A percentile compares a stretch with the other conserved stretches of the same genome.
Conservation (phyloP, 78 protist genomes). For the Dictyostelium citrinum region DNA sequence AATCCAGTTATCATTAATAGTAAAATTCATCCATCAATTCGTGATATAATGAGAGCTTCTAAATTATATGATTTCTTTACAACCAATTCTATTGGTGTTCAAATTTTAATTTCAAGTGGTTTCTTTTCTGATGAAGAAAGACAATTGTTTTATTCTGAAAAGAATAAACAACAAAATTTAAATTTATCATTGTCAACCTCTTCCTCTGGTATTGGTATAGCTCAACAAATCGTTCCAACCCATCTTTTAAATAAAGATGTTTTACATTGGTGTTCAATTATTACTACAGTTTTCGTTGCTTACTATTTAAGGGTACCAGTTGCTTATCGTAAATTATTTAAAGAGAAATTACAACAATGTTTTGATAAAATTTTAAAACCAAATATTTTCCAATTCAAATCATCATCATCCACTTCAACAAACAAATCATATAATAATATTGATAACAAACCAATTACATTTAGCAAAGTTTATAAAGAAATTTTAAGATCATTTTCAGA, state of each 20-base stretch:
- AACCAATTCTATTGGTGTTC: constrained; percentile 23
- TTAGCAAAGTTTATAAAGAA: constrained; percentile 7
- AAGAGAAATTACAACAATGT: background rate
- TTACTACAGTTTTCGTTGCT: background rate
- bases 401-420: background rate
- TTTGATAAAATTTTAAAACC: background rate
- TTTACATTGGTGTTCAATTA: constrained; percentile 30
- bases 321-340: background rate
- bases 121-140: constrained; percentile 19
- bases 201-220: background rate
- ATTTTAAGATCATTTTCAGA: constrained; percentile 11
- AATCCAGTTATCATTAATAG: background rate
- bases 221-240: background rate
- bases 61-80: constrained; percentile 39
- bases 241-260: background rate
- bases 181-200: background rate
- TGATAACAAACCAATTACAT: constrained; percentile 15
- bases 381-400: background rate
- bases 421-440: background rate
- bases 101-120: constrained; percentile 2
- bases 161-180: background rate
- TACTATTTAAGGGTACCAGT: constrained; percentile 24
- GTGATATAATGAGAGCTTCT: constrained; percentile 31
- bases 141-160: background rate
- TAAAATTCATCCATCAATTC: constrained; percentile 47